Percentiles rank a stretch among this genome's conserved stretches.
Conservation (phyloP, 441 rosid genomes). For the Oxalis stricta region DNA sequence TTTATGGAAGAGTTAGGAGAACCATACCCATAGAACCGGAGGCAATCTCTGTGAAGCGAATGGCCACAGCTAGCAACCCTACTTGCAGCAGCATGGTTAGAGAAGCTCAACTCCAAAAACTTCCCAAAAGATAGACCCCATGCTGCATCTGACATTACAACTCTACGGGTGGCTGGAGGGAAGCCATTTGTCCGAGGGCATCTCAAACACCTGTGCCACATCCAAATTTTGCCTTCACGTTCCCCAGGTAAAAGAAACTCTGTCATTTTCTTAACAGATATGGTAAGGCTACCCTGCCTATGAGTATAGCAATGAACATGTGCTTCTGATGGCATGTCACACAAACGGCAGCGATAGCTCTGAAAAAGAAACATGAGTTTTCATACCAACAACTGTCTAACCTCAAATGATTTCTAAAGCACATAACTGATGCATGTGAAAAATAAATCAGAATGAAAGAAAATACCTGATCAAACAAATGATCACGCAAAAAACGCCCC, state of each 20-base stretch:
- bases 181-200: conserved; percentile 58
- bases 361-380: conserved; percentile 18
- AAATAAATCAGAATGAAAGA: conserved; percentile 3
- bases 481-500: conserved; percentile 57
- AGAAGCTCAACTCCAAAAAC: conserved; percentile 76
- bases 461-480: conserved; percentile 62
- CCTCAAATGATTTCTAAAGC: conserved; percentile 1
- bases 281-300: conserved; percentile 70
- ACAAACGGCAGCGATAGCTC: conserved; percentile 40
- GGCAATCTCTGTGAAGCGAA: conserved; percentile 81
- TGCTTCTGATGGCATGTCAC: conserved; percentile 68
- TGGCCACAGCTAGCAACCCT: conserved; percentile 81
- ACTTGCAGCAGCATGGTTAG: conserved; percentile 79
- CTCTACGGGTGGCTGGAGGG: conserved; percentile 70
- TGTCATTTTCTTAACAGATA: conserved; percentile 55
- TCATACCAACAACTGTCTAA: conserved; percentile 7
- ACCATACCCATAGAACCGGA: conserved; percentile 71
- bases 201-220: conserved; percentile 78
- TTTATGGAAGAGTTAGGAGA: conserved; percentile 6
- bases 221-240: conserved; percentile 76
- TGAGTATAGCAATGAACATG: conserved; percentile 73
- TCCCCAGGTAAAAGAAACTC: conserved; percentile 45
- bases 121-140: conserved; percentile 78
- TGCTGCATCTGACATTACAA: conserved; percentile 77
- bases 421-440: conserved; percentile 3